Evolutionary conservation across 2,329 filamentous ascomycete genomes (phyloP), one percentile per base, ranked within the genome.

Genomic region (Ustulina deusta): DNA sequence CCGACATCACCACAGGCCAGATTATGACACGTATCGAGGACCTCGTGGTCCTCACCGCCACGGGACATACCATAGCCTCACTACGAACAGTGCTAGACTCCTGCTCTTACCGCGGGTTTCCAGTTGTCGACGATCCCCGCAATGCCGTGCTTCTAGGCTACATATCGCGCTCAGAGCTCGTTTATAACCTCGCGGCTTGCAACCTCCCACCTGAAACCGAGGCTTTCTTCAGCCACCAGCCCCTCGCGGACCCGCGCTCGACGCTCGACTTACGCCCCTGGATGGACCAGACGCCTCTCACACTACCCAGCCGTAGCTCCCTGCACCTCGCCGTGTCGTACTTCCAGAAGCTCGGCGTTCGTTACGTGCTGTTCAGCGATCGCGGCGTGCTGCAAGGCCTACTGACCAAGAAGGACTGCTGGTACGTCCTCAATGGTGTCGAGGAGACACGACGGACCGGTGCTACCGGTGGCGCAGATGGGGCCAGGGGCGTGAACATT

Each of bases 261-360:
- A 94, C 91, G 0, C 88, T 99, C 44, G 96, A 99, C 80, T 86
- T 99, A 11, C 86, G 95, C 7, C 94, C 94, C 2, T 99, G 96
- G 96, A 97, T 99, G 94, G 96, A 99, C 79, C 95, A 97, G 79
- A 99, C 96, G 0, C 96, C 96, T 0, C 92, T 99, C 54, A 98
- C 96, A 0, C 85, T 98, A 20, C 92, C 93, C 48, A 90, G 89
- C 25, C 88, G 90, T 70, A 90, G 90, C 17, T 91, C 86, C 66
- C 89, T 99, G 68, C 90, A 94, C 77, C 87, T 98, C n/a, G 93
- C 93, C 3, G 90, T 97, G 27, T 90, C 88, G 65, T 97, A 99
- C 86, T 98, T 99, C 81, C 94, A 97, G 82, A 95, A 95, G 78
- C 87, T 99, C 9, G 96, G 96, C 22, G 82, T 99, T 69, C 88